These are phyloP conservation scores for Triangularia setosa DNA, from an alignment of 2,329 filamentous ascomycete species.

Conservation along the genomic window DNA sequence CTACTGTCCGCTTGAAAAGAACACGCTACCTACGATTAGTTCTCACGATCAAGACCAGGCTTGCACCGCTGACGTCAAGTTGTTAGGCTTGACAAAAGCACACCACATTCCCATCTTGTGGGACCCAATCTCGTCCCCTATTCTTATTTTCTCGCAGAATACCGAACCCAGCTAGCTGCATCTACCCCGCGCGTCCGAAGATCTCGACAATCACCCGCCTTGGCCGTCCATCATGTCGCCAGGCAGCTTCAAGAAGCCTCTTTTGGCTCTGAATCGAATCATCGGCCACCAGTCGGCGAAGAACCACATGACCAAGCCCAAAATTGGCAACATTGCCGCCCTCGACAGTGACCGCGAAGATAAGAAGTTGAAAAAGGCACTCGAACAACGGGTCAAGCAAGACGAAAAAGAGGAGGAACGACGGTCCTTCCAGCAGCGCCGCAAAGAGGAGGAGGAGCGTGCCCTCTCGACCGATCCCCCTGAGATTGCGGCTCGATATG, in stretches of 20 bases:
- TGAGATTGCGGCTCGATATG: slow-evolving; percentile 31
- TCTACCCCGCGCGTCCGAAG: neutral
- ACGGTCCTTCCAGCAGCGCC: slow-evolving; percentile 30
- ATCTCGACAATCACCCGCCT: neutral
- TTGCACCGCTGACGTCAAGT: neutral
- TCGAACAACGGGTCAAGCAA: slow-evolving; percentile 33
- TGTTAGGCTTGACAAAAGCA: neutral
- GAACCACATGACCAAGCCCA: slow-evolving; percentile 37
- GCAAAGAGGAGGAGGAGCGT: slow-evolving; percentile 34
- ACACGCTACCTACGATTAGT: neutral
- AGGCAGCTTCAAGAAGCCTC: slow-evolving; percentile 33
- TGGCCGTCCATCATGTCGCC: slow-evolving; percentile 30
- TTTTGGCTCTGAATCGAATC: slow-evolving; percentile 37
- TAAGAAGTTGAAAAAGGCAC: slow-evolving; percentile 32
- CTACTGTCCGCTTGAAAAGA: neutral
- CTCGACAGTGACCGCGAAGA: slow-evolving; percentile 30
- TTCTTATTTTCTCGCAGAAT: neutral
- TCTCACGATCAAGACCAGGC: neutral
- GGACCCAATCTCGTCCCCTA: neutral
- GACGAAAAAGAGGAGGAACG: slow-evolving; percentile 33
- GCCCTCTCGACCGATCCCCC: slow-evolving; percentile 29
- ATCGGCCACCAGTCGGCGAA: slow-evolving; percentile 37
- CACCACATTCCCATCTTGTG: neutral
- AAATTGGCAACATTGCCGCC: slow-evolving; percentile 35
- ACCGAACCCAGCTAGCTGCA: neutral